Base-by-base conservation (phyloP, 805 yeast genomes). In the Ogataea nakhonphanomensis region DNA sequence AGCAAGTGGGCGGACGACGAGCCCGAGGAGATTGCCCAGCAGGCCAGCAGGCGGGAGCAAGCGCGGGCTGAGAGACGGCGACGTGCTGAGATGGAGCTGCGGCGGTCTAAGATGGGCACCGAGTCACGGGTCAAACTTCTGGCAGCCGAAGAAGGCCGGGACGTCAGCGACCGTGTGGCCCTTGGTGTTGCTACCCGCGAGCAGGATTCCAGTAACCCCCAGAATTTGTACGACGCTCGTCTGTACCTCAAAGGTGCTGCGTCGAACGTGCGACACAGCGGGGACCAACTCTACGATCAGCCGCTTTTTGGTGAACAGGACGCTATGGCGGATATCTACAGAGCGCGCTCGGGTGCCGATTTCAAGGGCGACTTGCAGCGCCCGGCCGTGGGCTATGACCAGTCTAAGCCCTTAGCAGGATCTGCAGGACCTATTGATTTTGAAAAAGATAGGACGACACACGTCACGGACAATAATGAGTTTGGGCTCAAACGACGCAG, bases 291-390 rank as follows among this genome's bases (percentile, higher is more conserved):
- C 3, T 82, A 81, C 50, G 83, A 78, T 45, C 68, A 58, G 36
- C 80, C 87, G 1, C 57, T 83, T 20, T 81, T 81, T 54, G 62
- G 64, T 27, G 73, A 68, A 3, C 78, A 75, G 39, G 75, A 72
- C 39, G 77, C 73, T 4, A 60, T 77, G 7, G 67, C 69, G 33
- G 69, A 65, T 37, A 66, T 79, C 10, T 79, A 78, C 51, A 64
- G 74, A 43, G 69, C 73, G 1, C 57, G 70, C 37, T 36, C 57
- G 5, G 43, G 44, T 10, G 55, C 52, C 9, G 51, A 53, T 3
- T 48, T 44, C 13, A 49, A 44, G 8, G 59, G 54, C 26, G 58
- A 55, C 30, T 39, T 41, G 36, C 53, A 49, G 7, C 59, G 51
- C 26, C 53, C 50, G 28, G 8, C 39, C 30, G 43, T 46, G 5